Evolutionary conservation across 192 early-diverging fungal genomes (phyloP), one percentile per base, ranked within the genome.

Genomic region (Coemansia asiatica): DNA sequence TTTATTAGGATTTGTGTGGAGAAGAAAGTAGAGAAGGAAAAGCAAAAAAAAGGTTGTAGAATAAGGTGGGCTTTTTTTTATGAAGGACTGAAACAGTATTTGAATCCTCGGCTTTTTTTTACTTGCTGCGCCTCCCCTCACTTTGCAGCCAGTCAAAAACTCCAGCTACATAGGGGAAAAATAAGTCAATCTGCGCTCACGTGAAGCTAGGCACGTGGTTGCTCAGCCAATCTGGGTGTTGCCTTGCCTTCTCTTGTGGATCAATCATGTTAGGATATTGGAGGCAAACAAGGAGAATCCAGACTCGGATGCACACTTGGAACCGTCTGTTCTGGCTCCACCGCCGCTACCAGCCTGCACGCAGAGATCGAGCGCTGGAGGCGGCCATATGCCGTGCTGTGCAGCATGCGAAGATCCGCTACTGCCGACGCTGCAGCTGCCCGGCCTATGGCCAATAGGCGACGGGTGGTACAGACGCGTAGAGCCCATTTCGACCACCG

Each of bases 1-100:
- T n/a, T n/a, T n/a, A n/a, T n/a, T n/a, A n/a, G n/a, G n/a, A n/a
- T n/a, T n/a, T n/a, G n/a, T n/a, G n/a, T n/a, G n/a, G n/a, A n/a
- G n/a, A n/a, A n/a, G n/a, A n/a, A n/a, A n/a, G n/a, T n/a, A n/a
- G 53, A 27, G 10, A 58, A 38, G 10, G 31, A 58, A 58, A 58
- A 21, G 18, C 7, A 19, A 31, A 13, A 10, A 9, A 25, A 15
- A 27, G 10, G 21, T 5, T 56, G 21, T 3, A 13, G 16, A 29
- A 56, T 26, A 50, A 21, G 26, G 53, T 3, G n/a, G 4, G 26
- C 53, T 55, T 26, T 21, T n/a, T 51, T n/a, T n/a, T n/a, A 44
- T 10, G 18, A 49, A 49, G 18, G 18, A 16, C 18, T 21, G 48
- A 22, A 16, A 22, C 48, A 49, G 18, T 49, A n/a, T 16, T 22